Evolutionary conservation across 257 asterid species (phyloP).

Genomic region (Petunia secreta): DNA sequence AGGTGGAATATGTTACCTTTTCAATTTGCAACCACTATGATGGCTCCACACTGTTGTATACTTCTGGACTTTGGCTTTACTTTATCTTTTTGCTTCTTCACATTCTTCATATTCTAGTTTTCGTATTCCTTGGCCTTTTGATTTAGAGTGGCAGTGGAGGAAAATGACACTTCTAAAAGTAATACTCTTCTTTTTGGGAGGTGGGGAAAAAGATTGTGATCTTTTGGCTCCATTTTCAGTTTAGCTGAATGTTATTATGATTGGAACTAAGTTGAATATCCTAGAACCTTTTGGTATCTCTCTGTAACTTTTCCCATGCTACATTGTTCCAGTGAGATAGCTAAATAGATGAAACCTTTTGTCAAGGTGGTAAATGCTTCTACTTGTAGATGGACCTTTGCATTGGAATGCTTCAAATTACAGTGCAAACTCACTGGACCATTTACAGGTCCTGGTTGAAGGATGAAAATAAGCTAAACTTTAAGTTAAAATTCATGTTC

Average conservation of each 20-base stretch:
- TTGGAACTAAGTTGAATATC: neutral
- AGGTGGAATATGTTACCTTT: constrained; percentile 9
- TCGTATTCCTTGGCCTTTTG: neutral
- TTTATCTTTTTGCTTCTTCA: constrained; percentile 21
- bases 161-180: neutral
- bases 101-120: neutral
- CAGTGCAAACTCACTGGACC: neutral
- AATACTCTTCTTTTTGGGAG: neutral
- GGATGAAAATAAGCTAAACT: neutral
- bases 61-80: neutral
- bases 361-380: neutral
- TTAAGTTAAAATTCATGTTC: neutral
- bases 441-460: neutral
- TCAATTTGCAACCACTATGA: constrained; percentile 17
- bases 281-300: neutral
- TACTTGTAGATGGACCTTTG: neutral
- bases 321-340: neutral
- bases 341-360: constrained; percentile 13
- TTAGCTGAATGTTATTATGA: neutral
- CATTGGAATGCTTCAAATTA: neutral
- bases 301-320: neutral
- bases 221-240: neutral
- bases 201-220: neutral
- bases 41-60: neutral
- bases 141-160: neutral